phyloP scores from a whole-genome alignment of 2,329 filamentous ascomycete species.

The Colletotrichum tofieldiae region DNA sequence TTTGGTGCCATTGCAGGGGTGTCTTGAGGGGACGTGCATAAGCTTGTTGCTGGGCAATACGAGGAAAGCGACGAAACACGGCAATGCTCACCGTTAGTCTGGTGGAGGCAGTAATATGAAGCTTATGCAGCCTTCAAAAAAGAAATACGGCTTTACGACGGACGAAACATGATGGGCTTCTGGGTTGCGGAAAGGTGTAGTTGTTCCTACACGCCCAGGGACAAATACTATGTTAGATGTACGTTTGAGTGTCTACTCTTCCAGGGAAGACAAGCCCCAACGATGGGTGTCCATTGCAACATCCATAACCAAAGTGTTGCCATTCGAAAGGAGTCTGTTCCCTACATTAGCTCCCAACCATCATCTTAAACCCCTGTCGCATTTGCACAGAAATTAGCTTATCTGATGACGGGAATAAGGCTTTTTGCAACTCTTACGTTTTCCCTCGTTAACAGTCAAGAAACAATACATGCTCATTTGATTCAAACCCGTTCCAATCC shows the following conservation, averaged over 20 bases:
- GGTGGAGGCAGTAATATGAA: slow-evolving; percentile 18
- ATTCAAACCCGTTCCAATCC: too few species aligned
- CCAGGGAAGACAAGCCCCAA: too few species aligned
- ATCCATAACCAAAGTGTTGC: not conserved
- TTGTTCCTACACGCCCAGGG: not conserved
- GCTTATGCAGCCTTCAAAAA: slow-evolving; percentile 4
- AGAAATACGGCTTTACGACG: not conserved
- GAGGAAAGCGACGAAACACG: not conserved
- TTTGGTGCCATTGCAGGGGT: slow-evolving; percentile 28
- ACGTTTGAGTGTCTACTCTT: too few species aligned
- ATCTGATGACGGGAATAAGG: not conserved
- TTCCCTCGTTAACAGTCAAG: not conserved
- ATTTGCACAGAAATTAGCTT: not conserved
- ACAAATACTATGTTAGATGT: not conserved
- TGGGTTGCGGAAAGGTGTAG: not conserved
- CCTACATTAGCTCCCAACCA: too few species aligned
- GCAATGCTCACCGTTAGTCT: not conserved
- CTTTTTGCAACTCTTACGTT: not conserved
- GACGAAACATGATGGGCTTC: not conserved
- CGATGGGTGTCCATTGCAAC: not conserved
- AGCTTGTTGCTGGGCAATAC: slow-evolving; percentile 34
- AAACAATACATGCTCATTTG: too few species aligned
- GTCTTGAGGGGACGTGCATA: slow-evolving; percentile 13
- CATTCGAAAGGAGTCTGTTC: not conserved
- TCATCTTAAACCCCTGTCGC: not conserved